Evolutionary conservation across 2,329 filamentous ascomycete species (phyloP), one percentile per base, ranked within the genome.

Genomic region (Fonsecaea pedrosoi): DNA sequence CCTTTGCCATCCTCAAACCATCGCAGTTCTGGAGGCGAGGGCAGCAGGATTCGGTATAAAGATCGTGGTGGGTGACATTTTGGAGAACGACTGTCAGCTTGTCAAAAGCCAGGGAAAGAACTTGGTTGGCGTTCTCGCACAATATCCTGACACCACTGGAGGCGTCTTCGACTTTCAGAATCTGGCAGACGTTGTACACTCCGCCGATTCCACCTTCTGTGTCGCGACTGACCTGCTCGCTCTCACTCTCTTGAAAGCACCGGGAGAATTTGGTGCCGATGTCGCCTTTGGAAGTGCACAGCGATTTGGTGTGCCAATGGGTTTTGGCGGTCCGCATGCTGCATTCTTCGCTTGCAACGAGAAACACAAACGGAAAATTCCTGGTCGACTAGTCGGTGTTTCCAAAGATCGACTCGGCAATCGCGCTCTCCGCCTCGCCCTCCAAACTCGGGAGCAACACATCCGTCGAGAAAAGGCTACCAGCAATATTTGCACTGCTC

Each of bases 391-490:
- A 35, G 90, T 98, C 69, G 94, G 94, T 72, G 85, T 97, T 3
- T 97, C 94, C 59, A 96, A 96, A 79, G 94, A 98, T 76, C 87
- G 94, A 62, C 84, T 93, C 4, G 94, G 94, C 7, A 87, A 91
- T 70, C 89, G 86, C 12, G 94, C 94, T 4, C 89, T 96, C 71
- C 86, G 94, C 73, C 81, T 97, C 75, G 91, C 94, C 18, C 82
- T 97, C 60, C 94, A 98, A 81, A 97, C 94, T 9, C 86, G 94
- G 73, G 94, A 98, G 81, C 94, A 98, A 82, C 94, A 98, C 78
- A 97, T 98, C 77, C 87, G 94, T 71, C 87, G 94, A 75, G 94
- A 98, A 78, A 97, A 97, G 85, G 94, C 94, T 1, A 98, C 94
- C 1, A 97, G 93, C 83, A 98, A 98, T 76, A 94, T 97, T 67